A percentile compares a stretch with the other conserved stretches of the same genome.
phyloP scores from a whole-genome alignment of 228 moss, liverwort and hornwort species.

The Sphagnum fallax region DNA sequence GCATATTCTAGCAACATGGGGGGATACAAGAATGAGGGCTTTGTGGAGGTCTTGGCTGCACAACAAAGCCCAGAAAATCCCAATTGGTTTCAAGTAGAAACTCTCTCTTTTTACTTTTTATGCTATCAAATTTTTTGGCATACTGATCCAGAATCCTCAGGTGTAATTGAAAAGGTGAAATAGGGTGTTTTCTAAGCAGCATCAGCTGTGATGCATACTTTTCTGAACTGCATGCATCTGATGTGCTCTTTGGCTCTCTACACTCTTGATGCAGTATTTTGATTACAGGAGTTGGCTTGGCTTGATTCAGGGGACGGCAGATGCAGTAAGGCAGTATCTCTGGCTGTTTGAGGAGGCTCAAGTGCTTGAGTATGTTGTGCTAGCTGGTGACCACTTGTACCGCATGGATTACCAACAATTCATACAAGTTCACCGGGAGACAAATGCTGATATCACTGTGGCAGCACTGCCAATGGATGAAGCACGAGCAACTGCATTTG shows the following conservation, averaged over 20 bases:
- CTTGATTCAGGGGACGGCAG: constrained; percentile 57
- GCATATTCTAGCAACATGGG: constrained; percentile 68
- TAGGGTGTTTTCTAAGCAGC: too few species aligned
- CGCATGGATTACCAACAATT: constrained; percentile 81
- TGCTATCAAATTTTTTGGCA: too few species aligned
- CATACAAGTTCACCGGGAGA: constrained; percentile 59
- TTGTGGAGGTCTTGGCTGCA: constrained; percentile 73
- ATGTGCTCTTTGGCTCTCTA: too few species aligned
- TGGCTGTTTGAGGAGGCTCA: constrained; percentile 77
- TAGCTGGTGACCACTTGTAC: constrained; percentile 77
- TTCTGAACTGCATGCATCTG: too few species aligned
- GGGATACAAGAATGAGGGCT: constrained; percentile 69
- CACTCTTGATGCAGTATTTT: too few species aligned
- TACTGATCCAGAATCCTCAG: too few species aligned
- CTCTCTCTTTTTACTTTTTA: not conserved
- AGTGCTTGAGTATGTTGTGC: constrained; percentile 58
- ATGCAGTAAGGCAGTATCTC: constrained; percentile 72
- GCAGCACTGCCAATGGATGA: constrained; percentile 68
- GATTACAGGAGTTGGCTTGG: not conserved
- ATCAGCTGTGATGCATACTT: too few species aligned
- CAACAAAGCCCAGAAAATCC: constrained; percentile 74
- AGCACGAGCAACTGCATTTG: constrained; percentile 57
- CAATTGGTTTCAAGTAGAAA: constrained; percentile 65
- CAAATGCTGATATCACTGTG: constrained; percentile 70
- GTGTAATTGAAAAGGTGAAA: too few species aligned